Percentiles rank a stretch among this genome's conserved stretches.
phyloP scores from a whole-genome alignment of 768 basidiomycete genomes.

The Mycena polygramma region DNA sequence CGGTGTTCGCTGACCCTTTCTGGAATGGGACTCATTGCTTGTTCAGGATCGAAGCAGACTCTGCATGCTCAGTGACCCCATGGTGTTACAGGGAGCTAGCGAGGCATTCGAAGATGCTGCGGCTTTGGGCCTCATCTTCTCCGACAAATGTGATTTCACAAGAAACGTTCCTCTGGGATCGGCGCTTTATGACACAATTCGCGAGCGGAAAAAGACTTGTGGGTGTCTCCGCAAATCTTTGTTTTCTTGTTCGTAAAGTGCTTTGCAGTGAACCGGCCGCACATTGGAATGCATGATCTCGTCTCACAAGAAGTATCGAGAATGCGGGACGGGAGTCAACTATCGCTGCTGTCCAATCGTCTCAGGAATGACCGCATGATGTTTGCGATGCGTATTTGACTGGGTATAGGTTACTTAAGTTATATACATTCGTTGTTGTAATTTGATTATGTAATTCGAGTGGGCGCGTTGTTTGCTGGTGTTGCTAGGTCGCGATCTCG shows the following conservation, averaged over 20 bases:
- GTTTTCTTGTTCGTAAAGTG: not conserved
- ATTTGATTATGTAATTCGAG: too few species aligned
- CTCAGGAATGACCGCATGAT: not conserved
- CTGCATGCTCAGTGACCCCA: constrained; percentile 42
- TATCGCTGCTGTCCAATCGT: not conserved
- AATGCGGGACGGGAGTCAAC: not conserved
- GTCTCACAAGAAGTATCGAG: not conserved
- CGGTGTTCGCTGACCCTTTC: constrained; percentile 18
- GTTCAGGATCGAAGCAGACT: constrained; percentile 41
- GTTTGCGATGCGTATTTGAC: not conserved
- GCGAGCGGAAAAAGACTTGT: constrained; percentile 46
- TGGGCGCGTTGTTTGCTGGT: not conserved
- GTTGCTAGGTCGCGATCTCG: constrained; percentile 21
- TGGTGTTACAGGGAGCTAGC: constrained; percentile 43
- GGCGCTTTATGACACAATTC: constrained; percentile 43
- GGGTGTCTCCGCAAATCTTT: constrained; percentile 36
- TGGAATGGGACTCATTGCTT: constrained; percentile 27
- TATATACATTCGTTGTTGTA: too few species aligned
- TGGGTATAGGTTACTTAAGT: not conserved
- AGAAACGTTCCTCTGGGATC: constrained; percentile 42
- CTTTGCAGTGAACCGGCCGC: constrained; percentile 39
- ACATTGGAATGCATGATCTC: constrained; percentile 42
- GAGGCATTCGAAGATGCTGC: constrained; percentile 50
- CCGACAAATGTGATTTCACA: constrained; percentile 43
- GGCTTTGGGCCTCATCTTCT: constrained; percentile 48